These are phyloP conservation scores for Cadophora sp. DNA, from an alignment of 2,329 filamentous ascomycete genomes.

Conservation along the genomic window DNA sequence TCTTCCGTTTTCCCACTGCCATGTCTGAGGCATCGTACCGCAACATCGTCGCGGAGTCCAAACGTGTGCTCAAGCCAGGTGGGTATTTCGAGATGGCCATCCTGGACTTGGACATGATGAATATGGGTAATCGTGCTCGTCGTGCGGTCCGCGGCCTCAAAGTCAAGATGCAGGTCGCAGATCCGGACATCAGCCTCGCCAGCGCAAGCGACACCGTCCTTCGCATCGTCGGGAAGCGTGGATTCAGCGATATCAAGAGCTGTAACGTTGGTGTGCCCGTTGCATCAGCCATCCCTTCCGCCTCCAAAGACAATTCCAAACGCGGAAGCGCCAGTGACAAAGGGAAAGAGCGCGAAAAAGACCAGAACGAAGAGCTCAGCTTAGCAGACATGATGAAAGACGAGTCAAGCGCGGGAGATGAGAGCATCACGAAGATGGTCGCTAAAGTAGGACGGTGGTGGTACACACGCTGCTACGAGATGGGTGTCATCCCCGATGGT, in stretches of 20 bases:
- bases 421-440: constrained; percentile 90
- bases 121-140: constrained; percentile 77
- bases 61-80: constrained; percentile 78
- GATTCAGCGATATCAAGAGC: constrained; percentile 75
- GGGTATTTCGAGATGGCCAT: constrained; percentile 82
- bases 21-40: constrained; percentile 72
- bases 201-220: constrained; percentile 68
- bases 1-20: constrained; percentile 78
- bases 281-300: constrained; percentile 56
- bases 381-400: constrained; percentile 78
- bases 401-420: constrained; percentile 73
- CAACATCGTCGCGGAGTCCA: constrained; percentile 75
- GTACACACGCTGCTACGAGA: constrained; percentile 94
- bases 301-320: constrained; percentile 17
- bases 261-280: constrained; percentile 82
- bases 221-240: constrained; percentile 69
- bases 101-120: constrained; percentile 80
- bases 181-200: constrained; percentile 65
- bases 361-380: constrained; percentile 55
- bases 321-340: constrained; percentile 27
- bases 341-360: constrained; percentile 34
- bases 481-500: constrained; percentile 56
- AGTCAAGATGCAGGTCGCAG: constrained; percentile 67
- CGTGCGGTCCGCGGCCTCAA: constrained; percentile 74
- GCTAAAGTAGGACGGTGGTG: constrained; percentile 93